phyloP scores from a whole-genome alignment of 176 grass and related monocot species.

The Ensete ventricosum region DNA sequence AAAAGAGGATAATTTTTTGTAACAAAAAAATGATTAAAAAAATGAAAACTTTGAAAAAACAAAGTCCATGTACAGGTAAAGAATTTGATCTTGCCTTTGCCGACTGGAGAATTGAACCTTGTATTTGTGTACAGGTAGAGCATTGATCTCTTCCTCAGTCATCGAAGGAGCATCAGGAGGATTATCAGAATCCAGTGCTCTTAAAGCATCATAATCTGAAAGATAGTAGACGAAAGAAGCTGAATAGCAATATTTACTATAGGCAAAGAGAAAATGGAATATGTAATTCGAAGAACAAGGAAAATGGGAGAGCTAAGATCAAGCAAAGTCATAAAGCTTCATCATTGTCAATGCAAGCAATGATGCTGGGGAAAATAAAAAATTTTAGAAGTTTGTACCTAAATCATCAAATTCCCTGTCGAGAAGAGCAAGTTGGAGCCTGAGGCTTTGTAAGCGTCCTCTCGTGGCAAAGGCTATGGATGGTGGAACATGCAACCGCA shows the following conservation, averaged over 20 bases:
- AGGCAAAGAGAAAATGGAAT: neutral
- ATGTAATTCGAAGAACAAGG: neutral
- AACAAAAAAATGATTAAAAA: neutral
- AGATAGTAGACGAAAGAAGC: slow-evolving; percentile 5
- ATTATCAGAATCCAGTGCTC: slow-evolving; percentile 74
- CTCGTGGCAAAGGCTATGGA: slow-evolving; percentile 61
- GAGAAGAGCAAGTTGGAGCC: slow-evolving; percentile 84
- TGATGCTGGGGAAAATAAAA: neutral
- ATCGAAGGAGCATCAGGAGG: slow-evolving; percentile 64
- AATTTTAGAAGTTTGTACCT: slow-evolving; percentile 29
- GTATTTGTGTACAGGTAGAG: slow-evolving; percentile 86
- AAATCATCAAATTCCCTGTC: slow-evolving; percentile 97
- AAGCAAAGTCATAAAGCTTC: neutral
- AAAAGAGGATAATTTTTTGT: neutral
- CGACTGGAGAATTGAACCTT: slow-evolving; percentile 39
- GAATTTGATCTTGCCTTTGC: slow-evolving; percentile 48
- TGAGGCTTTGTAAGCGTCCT: slow-evolving; percentile 77
- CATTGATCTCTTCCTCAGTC: slow-evolving; percentile 98
- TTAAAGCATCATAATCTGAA: slow-evolving; percentile 89
- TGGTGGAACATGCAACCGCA: slow-evolving; percentile 71
- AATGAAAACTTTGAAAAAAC: neutral
- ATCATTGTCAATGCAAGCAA: slow-evolving; percentile 4
- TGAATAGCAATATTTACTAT: neutral
- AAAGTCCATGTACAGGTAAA: neutral
- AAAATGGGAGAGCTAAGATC: neutral